Conservation (phyloP, 805 yeast genomes). For the Candida easanensis region DNA sequence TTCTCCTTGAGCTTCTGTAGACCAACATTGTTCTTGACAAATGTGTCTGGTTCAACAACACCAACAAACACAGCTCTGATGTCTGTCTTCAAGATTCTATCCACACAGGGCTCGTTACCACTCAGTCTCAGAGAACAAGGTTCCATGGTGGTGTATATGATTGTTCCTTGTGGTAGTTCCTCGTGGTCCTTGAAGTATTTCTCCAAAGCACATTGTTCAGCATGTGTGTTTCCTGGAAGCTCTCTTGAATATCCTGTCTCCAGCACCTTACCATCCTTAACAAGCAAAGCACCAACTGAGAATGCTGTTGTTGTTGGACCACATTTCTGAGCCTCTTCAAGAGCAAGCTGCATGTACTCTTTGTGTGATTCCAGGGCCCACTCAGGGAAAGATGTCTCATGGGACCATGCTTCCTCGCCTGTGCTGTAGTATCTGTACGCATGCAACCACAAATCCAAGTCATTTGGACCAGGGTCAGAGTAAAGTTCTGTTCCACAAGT, state of each 20-base stretch:
- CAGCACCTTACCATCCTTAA: constrained; percentile 57
- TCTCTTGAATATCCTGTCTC: constrained; percentile 88
- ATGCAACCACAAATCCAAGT: constrained; percentile 86
- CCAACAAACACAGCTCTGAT: constrained; percentile 87
- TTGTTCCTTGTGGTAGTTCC: constrained; percentile 68
- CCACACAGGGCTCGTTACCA: constrained; percentile 87
- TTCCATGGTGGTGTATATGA: constrained; percentile 93
- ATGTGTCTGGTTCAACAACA: constrained; percentile 84
- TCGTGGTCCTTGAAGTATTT: constrained; percentile 51
- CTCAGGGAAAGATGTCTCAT: constrained; percentile 26
- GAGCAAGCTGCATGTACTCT: constrained; percentile 69
- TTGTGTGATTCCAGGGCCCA: constrained; percentile 56
- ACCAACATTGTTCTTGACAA: constrained; percentile 77
- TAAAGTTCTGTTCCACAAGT: constrained; percentile 70
- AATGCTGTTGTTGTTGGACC: constrained; percentile 82
- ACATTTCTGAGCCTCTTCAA: constrained; percentile 76
- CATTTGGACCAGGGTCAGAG: constrained; percentile 87
- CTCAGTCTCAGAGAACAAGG: constrained; percentile 89
- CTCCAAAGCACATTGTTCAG: constrained; percentile 90
- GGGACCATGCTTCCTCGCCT: constrained; percentile 30
- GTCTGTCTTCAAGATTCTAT: constrained; percentile 58
- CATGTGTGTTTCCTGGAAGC: constrained; percentile 92
- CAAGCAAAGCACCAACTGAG: constrained; percentile 91
- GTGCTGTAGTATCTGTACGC: constrained; percentile 75
- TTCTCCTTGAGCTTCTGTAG: constrained; percentile 46